Conservation (phyloP, 495 filamentous ascomycete genomes). For the Sporormia fimetaria region DNA sequence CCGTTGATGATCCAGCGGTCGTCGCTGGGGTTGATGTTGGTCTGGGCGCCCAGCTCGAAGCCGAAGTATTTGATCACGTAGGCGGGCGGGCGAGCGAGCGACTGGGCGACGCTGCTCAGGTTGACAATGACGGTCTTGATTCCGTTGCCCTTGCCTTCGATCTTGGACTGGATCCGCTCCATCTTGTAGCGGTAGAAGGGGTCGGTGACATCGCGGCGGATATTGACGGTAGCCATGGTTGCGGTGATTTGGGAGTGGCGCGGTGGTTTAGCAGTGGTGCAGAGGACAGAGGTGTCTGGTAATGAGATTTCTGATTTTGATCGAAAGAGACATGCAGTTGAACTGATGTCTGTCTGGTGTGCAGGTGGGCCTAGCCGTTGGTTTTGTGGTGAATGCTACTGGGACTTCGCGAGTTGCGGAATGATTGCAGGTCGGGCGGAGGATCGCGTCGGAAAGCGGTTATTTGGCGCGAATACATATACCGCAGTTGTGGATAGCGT, state of each 20-base stretch:
- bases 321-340: slow-evolving; percentile 36
- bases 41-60: slow-evolving; percentile 95
- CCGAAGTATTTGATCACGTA: slow-evolving; percentile 99
- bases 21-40: slow-evolving; percentile 91
- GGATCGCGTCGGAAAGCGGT: slow-evolving; percentile 68
- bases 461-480: slow-evolving; percentile 75
- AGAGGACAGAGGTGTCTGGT: slow-evolving; percentile 14
- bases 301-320: slow-evolving; percentile 18
- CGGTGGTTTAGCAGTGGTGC: slow-evolving; percentile 20
- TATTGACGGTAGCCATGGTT: slow-evolving; percentile 86
- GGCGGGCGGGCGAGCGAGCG: slow-evolving; percentile 79
- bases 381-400: slow-evolving; percentile 71
- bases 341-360: slow-evolving; percentile 15
- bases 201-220: slow-evolving; percentile 96
- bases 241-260: slow-evolving; percentile 34
- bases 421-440: slow-evolving; percentile 85
- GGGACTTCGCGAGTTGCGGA: slow-evolving; percentile 83
- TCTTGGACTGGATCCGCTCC: slow-evolving; percentile 96
- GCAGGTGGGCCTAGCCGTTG: slow-evolving; percentile 57
- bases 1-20: slow-evolving; percentile 99
- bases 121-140: slow-evolving; percentile 98
- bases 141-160: slow-evolving; percentile 97
- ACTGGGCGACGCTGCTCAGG: slow-evolving; percentile 84
- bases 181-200: slow-evolving; percentile 99
- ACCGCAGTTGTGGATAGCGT: slow-evolving; percentile 37